A percentile compares a stretch with the other conserved stretches of the same genome.
Evolutionary conservation across 2,329 filamentous ascomycete genomes (phyloP).

Genomic region (Fusarium euwallaceae): DNA sequence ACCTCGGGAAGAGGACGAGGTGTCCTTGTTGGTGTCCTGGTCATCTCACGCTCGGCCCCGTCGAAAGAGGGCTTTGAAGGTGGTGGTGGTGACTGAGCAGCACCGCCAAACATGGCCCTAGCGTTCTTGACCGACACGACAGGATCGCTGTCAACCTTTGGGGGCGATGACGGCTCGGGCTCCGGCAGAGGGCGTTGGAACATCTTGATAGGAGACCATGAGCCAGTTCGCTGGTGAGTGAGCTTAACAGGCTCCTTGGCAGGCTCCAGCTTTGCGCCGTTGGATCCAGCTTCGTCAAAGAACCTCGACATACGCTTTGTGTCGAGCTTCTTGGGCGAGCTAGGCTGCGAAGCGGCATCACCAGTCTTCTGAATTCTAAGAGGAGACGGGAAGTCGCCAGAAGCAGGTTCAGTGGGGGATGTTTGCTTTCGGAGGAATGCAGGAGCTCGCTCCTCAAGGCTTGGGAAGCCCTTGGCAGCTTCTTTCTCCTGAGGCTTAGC

Average conservation of each 20-base stretch:
- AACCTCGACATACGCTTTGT: constrained; percentile 72
- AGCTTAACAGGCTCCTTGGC: constrained; percentile 44
- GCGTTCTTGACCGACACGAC: constrained; percentile 54
- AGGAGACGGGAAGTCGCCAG: constrained; percentile 45
- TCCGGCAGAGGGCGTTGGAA: constrained; percentile 49
- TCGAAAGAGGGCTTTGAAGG: constrained; percentile 42
- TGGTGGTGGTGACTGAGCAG: constrained; percentile 36
- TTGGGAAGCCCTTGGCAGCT: constrained; percentile 1
- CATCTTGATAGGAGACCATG: constrained; percentile 55
- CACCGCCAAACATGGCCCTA: constrained; percentile 51
- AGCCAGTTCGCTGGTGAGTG: constrained; percentile 53
- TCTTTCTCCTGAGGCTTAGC: constrained; percentile 35
- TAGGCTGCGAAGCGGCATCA: constrained; percentile 57
- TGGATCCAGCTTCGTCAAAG: constrained; percentile 58
- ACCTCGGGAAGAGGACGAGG: constrained; percentile 36
- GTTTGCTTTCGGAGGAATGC: constrained; percentile 41
- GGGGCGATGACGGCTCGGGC: constrained; percentile 46
- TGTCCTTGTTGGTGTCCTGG: constrained; percentile 37
- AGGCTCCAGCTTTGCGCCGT: constrained; percentile 44
- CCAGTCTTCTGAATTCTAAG: constrained; percentile 47
- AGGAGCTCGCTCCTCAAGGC: constrained; percentile 31
- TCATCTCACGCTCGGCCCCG: constrained; percentile 31
- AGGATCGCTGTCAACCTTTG: constrained; percentile 52
- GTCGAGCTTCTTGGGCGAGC: constrained; percentile 70
- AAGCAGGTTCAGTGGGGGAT: constrained; percentile 41